Evolutionary conservation across 495 filamentous ascomycete genomes (phyloP).

Genomic region (Hypoxylon intermedium): DNA sequence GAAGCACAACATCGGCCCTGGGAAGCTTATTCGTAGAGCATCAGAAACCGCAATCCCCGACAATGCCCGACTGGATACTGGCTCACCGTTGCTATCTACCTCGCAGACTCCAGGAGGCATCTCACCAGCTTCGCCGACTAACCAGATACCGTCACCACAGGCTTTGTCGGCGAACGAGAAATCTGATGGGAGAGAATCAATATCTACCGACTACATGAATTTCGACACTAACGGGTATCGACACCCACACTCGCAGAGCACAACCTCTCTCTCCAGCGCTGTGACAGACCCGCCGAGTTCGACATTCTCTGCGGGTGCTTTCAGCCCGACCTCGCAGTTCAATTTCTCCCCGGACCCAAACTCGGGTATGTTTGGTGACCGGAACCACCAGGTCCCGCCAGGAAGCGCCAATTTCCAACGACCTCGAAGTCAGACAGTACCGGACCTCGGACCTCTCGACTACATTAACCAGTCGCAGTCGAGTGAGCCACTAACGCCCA

Average conservation of each 20-base stretch:
- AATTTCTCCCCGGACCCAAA: conserved; percentile 77
- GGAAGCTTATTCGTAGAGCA: conserved; percentile 69
- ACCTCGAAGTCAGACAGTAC: conserved; percentile 92
- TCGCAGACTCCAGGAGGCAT: conserved; percentile 73
- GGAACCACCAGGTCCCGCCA: conserved; percentile 61
- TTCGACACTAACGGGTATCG: conserved; percentile 60
- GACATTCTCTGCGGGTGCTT: conserved; percentile 74
- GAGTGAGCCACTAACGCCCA: conserved; percentile 69
- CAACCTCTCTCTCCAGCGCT: conserved; percentile 61
- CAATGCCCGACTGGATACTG: conserved; percentile 56
- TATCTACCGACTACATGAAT: conserved; percentile 58
- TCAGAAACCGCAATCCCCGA: conserved; percentile 70
- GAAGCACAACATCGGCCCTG: conserved; percentile 78
- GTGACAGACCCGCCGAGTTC: conserved; percentile 69
- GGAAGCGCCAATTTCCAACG: conserved; percentile 68
- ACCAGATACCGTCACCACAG: conserved; percentile 64
- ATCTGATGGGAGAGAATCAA: conserved; percentile 64
- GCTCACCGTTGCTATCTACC: conserved; percentile 59
- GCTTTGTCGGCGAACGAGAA: conserved; percentile 71
- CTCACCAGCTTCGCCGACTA: conserved; percentile 75
- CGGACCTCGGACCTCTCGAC: conserved; percentile 70
- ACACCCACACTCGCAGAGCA: conserved; percentile 62
- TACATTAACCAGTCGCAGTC: conserved; percentile 70
- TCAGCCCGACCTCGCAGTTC: conserved; percentile 87
- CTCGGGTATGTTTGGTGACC: conserved; percentile 71